phyloP scores from a whole-genome alignment of 495 filamentous ascomycete species.

The Tuber melanosporum region DNA sequence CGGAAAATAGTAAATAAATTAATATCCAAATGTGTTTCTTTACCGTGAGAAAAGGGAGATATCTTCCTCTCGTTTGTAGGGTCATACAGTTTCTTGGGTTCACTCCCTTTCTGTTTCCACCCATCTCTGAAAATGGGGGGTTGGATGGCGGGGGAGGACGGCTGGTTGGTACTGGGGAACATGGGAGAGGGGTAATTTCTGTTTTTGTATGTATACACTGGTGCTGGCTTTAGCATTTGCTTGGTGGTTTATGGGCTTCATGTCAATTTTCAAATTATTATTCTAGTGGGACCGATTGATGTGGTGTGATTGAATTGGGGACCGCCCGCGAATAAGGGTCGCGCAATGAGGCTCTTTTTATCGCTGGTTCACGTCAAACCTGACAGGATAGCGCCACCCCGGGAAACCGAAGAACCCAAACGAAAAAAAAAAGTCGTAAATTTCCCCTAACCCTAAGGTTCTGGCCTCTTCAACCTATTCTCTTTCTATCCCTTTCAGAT shows the following conservation, averaged over 20 bases:
- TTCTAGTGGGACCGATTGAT: background rate
- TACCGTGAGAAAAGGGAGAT: background rate
- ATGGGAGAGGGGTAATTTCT: background rate
- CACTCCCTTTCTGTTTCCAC: background rate
- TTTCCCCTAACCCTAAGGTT: conserved; percentile 30
- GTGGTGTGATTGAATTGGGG: background rate
- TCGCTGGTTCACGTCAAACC: conserved; percentile 7
- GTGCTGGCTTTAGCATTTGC: background rate
- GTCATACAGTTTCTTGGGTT: background rate
- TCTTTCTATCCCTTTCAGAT: conserved; percentile 17
- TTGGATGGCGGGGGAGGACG: background rate
- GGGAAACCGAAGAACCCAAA: background rate
- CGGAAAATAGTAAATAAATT: conserved; percentile 3
- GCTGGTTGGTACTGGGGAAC: background rate
- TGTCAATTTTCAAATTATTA: background rate
- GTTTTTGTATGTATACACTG: background rate
- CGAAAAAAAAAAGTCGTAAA: conserved; percentile 14
- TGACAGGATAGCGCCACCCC: conserved; percentile 7
- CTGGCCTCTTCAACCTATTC: conserved; percentile 17
- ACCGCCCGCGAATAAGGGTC: background rate
- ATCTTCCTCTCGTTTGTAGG: background rate
- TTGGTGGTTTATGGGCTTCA: background rate
- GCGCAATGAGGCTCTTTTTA: conserved; percentile 20
- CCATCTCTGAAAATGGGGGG: background rate
- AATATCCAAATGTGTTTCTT: background rate